Evolutionary conservation across 371 early-diverging fungal genomes (phyloP), one percentile per base, ranked within the genome.

Genomic region (Syncephalastrum contaminatum): DNA sequence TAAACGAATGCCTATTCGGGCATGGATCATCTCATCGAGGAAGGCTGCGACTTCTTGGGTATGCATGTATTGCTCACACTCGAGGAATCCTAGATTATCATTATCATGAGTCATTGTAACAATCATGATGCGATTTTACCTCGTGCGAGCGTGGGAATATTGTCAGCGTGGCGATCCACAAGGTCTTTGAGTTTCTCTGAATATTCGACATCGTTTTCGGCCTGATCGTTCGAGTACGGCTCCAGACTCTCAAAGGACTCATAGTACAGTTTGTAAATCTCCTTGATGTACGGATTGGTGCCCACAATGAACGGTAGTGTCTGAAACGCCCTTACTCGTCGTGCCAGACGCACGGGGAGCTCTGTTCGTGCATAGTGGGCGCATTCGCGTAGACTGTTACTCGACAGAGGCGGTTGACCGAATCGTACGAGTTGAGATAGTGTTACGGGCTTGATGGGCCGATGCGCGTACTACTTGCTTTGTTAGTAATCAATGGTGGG

Each of bases 1-100:
- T 47, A 92, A 75, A 48, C 98, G 90, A 62, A 95, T 91, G n/a
- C 95, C 94, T 56, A 98, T 96, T 20, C 98, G 91, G 5, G 96
- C 92, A 40, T 87, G 83, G 52, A 98, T 95, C 85, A 95, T 88
- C 7, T 87, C 89, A 58, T 96, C 92, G 54, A 98, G 70, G 65
- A 94, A 97, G 12, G 67, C 64, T 4, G 86, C 82, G 58, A 87
- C 87, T 4, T 82, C 86, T 36, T 88, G 84, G 51, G 77, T 69
- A 18, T 76, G 69, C 91, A 96, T 91, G 67, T 97, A 97, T 62
- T 87, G 87, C 64, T 89, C 88, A 68, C 91, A 92, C 66, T 94
- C 68, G 42, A 65, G 44, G 21, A 65, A 65, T 1, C 65, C 65
- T 64, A 21, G 24, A 10, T 48, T 27, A 19, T 15, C 27, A 14